Evolutionary conservation across 495 filamentous ascomycete species (phyloP).

Genomic region (Lasiosphaeris hirsuta): DNA sequence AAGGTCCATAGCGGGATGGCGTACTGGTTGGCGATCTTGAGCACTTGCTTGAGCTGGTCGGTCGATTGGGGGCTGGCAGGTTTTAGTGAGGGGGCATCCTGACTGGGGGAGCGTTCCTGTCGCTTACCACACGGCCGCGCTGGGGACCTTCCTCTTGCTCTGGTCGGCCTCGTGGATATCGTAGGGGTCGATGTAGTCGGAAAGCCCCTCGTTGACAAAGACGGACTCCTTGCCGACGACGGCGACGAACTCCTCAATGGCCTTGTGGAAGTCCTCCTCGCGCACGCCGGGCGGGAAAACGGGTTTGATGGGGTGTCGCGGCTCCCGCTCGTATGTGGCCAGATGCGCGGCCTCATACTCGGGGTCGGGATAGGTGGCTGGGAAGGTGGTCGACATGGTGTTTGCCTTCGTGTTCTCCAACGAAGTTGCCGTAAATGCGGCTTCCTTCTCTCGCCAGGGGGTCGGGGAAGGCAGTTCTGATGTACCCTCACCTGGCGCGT

Average conservation of each 20-base stretch:
- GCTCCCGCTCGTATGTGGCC: conserved; percentile 22
- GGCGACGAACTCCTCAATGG: conserved; percentile 28
- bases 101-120: too few relatives aligned
- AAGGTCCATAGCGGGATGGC: conserved; percentile 51
- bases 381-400: conserved; percentile 20
- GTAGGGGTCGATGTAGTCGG: conserved; percentile 47
- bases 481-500: background rate
- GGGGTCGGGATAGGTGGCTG: conserved; percentile 23
- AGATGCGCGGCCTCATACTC: conserved; percentile 26
- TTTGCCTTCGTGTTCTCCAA: background rate
- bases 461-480: background rate
- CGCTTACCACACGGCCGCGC: conserved; percentile 39
- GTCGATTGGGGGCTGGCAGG: conserved; percentile 31
- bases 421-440: too few relatives aligned
- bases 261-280: conserved; percentile 27
- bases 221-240: conserved; percentile 34
- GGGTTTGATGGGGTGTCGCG: conserved; percentile 20
- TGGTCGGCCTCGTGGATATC: conserved; percentile 32
- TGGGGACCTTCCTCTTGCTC: conserved; percentile 35
- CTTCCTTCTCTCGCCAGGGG: background rate
- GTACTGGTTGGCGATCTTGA: conserved; percentile 41
- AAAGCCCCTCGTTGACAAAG: conserved; percentile 32
- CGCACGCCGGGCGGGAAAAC: conserved; percentile 43
- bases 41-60: conserved; percentile 40
- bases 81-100: background rate